These are phyloP conservation scores for Isabelozyma gotoi DNA, from an alignment of 805 yeast genomes.

Conservation along the genomic window DNA sequence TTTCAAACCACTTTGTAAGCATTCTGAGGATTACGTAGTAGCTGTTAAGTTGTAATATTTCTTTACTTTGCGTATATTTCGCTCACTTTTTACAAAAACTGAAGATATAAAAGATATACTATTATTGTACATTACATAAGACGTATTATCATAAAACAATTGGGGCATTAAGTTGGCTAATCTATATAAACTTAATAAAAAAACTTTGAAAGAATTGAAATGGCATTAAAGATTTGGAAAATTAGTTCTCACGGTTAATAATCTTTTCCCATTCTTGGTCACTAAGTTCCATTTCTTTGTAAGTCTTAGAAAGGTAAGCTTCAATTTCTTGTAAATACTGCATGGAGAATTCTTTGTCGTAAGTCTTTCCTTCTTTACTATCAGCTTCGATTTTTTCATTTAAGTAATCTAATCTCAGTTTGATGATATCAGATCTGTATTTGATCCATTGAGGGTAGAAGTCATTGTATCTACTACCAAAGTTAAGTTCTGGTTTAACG, in stretches of 20 bases:
- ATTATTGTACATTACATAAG: no score
- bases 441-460: slow-evolving; percentile 40
- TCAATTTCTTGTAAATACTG: slow-evolving; percentile 20
- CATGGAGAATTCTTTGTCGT: slow-evolving; percentile 24
- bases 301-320: slow-evolving; percentile 20
- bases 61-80: no score
- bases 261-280: slow-evolving; percentile 14
- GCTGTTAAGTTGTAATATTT: no score
- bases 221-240: no score
- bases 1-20: no score
- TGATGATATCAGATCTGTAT: slow-evolving; percentile 26
- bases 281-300: slow-evolving; percentile 24
- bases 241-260: background rate
- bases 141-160: no score
- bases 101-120: no score
- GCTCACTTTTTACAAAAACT: no score
- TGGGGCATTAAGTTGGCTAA: no score
- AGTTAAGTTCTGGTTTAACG: slow-evolving; percentile 39
- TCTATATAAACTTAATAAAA: no score
- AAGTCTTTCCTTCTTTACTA: slow-evolving; percentile 14
- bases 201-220: no score
- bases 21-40: no score
- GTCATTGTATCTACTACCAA: slow-evolving; percentile 31
- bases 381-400: slow-evolving; percentile 10
- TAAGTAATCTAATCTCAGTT: slow-evolving; percentile 22